Evolutionary conservation across 148 eudicot species (phyloP).

Genomic region (Vaccinium myrtillus): DNA sequence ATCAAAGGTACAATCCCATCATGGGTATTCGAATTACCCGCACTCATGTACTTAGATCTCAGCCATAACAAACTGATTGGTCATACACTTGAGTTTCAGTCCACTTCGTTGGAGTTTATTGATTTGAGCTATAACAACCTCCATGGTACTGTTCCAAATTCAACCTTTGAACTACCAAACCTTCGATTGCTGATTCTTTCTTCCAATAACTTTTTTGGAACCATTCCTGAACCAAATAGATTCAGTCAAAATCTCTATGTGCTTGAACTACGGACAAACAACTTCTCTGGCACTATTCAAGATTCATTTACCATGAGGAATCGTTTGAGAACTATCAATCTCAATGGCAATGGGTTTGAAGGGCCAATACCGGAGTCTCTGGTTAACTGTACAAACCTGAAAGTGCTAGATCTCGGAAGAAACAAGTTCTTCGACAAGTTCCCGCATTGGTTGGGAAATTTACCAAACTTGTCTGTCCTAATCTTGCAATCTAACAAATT

Average conservation of each 20-base stretch:
- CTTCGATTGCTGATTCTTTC: no score
- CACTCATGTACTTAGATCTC: slow-evolving; percentile 32
- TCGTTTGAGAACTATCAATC: background rate
- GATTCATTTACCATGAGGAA: background rate
- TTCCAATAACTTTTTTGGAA: no score
- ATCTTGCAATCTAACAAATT: no score
- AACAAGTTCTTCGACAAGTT: no score
- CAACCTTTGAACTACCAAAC: background rate
- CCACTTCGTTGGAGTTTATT: slow-evolving; percentile 19
- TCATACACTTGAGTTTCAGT: slow-evolving; percentile 10
- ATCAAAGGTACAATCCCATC: no score
- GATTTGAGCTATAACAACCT: slow-evolving; percentile 25
- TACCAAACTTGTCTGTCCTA: no score
- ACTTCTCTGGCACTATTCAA: background rate
- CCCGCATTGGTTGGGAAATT: no score
- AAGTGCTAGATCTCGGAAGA: no score
- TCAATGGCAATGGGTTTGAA: background rate
- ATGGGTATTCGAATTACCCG: background rate
- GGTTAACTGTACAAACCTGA: background rate
- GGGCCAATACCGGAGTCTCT: background rate
- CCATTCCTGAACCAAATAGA: no score
- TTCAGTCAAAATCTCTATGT: no score
- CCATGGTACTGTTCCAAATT: slow-evolving; percentile 22
- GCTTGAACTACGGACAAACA: no score
- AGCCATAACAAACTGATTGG: slow-evolving; percentile 31